phyloP scores from a whole-genome alignment of 495 filamentous ascomycete species.

The Daldinia vernicosa region DNA sequence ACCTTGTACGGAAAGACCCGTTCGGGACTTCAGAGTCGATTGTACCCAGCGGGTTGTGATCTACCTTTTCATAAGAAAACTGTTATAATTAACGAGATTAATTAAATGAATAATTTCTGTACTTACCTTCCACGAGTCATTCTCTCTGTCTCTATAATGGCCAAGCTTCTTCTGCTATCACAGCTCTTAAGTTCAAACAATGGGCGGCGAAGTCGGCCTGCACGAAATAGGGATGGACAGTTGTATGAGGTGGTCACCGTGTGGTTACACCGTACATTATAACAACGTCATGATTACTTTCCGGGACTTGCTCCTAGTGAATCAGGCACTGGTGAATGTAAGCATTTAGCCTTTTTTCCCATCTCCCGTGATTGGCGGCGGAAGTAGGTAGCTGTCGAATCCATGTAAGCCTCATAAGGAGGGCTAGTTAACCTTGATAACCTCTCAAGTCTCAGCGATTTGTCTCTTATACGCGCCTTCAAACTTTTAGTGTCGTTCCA shows the following conservation, averaged over 20 bases:
- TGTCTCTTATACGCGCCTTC: not conserved
- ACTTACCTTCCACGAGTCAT: conserved; percentile 11
- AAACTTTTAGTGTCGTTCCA: not conserved
- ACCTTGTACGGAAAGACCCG: conserved; percentile 29
- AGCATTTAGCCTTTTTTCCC: conserved; percentile 17
- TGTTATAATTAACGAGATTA: not conserved
- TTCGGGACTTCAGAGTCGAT: not conserved
- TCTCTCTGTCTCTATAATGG: conserved; percentile 2
- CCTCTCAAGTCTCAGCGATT: not conserved
- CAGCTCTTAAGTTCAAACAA: not conserved
- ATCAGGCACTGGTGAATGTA: not conserved
- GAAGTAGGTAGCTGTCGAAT: not conserved
- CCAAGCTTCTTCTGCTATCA: not conserved
- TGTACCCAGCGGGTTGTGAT: conserved; percentile 13
- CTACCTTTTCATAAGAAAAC: conserved; percentile 8
- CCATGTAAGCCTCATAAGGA: conserved; percentile 10
- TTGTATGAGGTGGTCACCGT: conserved; percentile 3
- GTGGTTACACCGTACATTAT: conserved; percentile 28
- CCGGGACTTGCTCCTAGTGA: conserved; percentile 12
- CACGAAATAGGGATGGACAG: conserved; percentile 26
- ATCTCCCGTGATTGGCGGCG: conserved; percentile 20
- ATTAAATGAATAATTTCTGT: not conserved
- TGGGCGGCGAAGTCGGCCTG: not conserved
- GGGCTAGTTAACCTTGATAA: not conserved
- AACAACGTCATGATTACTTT: conserved; percentile 26